phyloP scores from a whole-genome alignment of 305 asterid genomes.

The Caryopteris hybrid region DNA sequence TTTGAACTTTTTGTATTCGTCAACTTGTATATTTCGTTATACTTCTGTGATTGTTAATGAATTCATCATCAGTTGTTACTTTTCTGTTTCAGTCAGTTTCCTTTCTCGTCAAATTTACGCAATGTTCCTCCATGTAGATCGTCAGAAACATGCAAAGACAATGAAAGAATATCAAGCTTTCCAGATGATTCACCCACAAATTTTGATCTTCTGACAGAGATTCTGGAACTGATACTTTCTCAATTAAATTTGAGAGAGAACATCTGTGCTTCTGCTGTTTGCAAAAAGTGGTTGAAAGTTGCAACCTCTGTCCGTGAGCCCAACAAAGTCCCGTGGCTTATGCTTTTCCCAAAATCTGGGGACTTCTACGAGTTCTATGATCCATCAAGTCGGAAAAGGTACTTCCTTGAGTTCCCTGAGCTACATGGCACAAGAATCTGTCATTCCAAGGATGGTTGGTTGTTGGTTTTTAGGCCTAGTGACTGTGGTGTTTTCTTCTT shows the following conservation, averaged over 20 bases:
- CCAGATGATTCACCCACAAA: conserved; percentile 20
- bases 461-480: conserved; percentile 46
- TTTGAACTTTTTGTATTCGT: no score
- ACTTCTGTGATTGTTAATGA: not conserved
- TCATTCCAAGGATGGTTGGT: conserved; percentile 68
- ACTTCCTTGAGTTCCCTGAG: no score
- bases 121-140: conserved; percentile 28
- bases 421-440: conserved; percentile 50
- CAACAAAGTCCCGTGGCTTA: conserved; percentile 64
- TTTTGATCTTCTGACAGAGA: conserved; percentile 44
- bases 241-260: conserved; percentile 48
- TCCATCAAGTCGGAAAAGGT: no score
- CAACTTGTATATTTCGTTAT: not conserved
- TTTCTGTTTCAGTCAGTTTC: not conserved
- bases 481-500: conserved; percentile 42
- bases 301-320: conserved; percentile 14
- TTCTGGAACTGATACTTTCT: conserved; percentile 47
- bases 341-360: conserved; percentile 48
- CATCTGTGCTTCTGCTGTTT: conserved; percentile 15
- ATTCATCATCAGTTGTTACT: not conserved
- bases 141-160: conserved; percentile 27
- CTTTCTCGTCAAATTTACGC: not conserved
- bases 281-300: not conserved
- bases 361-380: conserved; percentile 56
- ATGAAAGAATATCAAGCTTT: conserved; percentile 1